Evolutionary conservation across 2,329 filamentous ascomycete species (phyloP).

Genomic region (Aspergillus fijiensis): DNA sequence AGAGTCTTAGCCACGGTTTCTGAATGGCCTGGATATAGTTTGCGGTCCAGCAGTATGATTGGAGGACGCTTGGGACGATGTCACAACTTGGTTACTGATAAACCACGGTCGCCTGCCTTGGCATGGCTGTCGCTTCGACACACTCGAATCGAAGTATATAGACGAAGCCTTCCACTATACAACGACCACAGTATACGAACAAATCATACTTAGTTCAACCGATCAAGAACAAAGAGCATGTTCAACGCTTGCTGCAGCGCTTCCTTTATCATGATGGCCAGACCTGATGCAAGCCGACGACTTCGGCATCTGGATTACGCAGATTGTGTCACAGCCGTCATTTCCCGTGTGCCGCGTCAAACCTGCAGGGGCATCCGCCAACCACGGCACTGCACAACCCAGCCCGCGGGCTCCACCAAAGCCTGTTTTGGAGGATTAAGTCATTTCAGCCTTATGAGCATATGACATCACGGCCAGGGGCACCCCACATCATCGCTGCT

Average conservation of each 20-base stretch:
- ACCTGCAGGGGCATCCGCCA: not conserved
- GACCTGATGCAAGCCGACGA: not conserved
- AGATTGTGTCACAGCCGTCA: not conserved
- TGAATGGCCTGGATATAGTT: too few species aligned
- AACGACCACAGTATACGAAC: too few species aligned
- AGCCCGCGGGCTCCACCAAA: not conserved
- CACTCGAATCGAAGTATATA: too few species aligned
- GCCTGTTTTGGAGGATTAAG: not conserved
- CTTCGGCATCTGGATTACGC: not conserved
- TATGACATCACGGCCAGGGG: not conserved
- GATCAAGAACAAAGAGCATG: too few species aligned
- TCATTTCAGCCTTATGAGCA: not conserved
- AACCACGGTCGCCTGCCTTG: too few species aligned
- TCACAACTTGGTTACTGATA: too few species aligned
- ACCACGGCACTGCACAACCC: not conserved
- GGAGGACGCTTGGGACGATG: too few species aligned
- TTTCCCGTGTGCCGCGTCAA: not conserved
- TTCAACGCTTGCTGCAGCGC: not conserved
- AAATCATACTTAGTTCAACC: too few species aligned
- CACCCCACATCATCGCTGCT: not conserved
- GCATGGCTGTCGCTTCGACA: too few species aligned
- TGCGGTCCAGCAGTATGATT: too few species aligned
- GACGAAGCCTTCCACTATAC: too few species aligned
- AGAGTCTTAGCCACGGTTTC: too few species aligned
- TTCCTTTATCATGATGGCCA: not conserved